These are phyloP conservation scores for Hordeum vulgare DNA, from an alignment of 176 grass and related monocot species.

Conservation along the genomic window DNA sequence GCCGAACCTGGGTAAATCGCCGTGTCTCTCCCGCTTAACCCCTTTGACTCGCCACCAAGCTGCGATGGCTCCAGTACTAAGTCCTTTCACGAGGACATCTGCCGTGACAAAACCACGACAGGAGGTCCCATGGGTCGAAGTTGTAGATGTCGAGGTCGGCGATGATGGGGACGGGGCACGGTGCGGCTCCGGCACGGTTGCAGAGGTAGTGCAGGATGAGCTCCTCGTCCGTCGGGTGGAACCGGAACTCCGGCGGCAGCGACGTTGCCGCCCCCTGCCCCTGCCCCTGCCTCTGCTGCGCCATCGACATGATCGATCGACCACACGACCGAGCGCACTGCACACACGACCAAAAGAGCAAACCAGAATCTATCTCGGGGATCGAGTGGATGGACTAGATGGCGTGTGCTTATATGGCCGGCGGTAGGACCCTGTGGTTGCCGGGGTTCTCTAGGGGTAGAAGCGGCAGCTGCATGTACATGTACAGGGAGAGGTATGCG, in stretches of 20 bases:
- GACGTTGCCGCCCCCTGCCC: constrained; percentile 7
- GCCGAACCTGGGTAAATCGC: no score
- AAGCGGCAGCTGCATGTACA: not conserved
- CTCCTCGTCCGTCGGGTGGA: constrained; percentile 98
- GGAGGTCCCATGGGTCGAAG: constrained; percentile 89
- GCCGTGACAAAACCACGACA: no score
- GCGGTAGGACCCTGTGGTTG: not conserved
- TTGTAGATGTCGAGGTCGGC: constrained; percentile 99
- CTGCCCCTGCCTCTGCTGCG: not conserved
- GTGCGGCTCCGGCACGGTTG: constrained; percentile 42
- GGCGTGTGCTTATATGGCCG: constrained; percentile 40
- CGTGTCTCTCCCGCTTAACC: no score
- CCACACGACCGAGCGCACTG: not conserved
- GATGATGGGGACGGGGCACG: constrained; percentile 70
- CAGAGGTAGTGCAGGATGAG: constrained; percentile 91
- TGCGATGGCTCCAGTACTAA: no score
- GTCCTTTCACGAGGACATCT: no score
- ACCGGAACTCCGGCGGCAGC: constrained; percentile 92
- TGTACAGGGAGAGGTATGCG: no score
- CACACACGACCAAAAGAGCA: not conserved
- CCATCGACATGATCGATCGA: constrained; percentile 18
- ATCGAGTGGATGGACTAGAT: not conserved
- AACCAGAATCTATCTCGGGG: not conserved
- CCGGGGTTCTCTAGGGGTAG: not conserved
- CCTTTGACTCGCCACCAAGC: no score